Base-by-base conservation (phyloP, 2,329 filamentous ascomycete genomes). In the Penicillium sp. region DNA sequence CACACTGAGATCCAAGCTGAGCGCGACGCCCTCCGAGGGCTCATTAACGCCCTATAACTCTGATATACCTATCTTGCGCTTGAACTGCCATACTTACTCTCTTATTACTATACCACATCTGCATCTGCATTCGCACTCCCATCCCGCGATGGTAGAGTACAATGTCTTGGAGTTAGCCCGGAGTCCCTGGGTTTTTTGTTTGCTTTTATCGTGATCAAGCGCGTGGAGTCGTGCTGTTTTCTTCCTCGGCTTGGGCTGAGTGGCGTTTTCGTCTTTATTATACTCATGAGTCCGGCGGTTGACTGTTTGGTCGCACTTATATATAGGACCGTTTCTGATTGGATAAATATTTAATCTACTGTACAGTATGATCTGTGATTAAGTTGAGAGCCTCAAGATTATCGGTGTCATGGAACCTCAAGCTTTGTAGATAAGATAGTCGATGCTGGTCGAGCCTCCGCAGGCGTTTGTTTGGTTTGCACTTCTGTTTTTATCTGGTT, bases 1-100 rank as follows among this genome's bases (percentile, higher is more conserved):
- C 84, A 91, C 70, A 77, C 75, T 43, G 77, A 81, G 61, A 81
- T 92, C 56, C 76, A 83, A 57, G 75, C 78, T 48, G 84, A 89
- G 73, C 75, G 79, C 49, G 75, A 80, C 57, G 80, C 78, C 64
- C 75, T 85, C 56, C 78, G 79, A 64, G 74, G 72, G 39, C 58
- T 79, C 38, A 73, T 76, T 56, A 61, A 56, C 41, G 61, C 59
- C 44, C 31, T 46, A 31, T 54, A 46, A 44, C 38, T 36, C 18
- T 14, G 30, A 16, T 27, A 34, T 30, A 33, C 12, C 36, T 45
- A 33, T n/a, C 36, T 45, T 28, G 36, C 18, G 30, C 35, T 6
- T 48, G n/a, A n/a, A n/a, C n/a, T 35, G 25, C 12, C 14, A 48
- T 43, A 54, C 29, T 33, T 44, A 31, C 35, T 48, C 28, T 45